These are phyloP conservation scores for Eucalyptus fibrosa DNA, from an alignment of 345 rosid species.

Conservation along the genomic window DNA sequence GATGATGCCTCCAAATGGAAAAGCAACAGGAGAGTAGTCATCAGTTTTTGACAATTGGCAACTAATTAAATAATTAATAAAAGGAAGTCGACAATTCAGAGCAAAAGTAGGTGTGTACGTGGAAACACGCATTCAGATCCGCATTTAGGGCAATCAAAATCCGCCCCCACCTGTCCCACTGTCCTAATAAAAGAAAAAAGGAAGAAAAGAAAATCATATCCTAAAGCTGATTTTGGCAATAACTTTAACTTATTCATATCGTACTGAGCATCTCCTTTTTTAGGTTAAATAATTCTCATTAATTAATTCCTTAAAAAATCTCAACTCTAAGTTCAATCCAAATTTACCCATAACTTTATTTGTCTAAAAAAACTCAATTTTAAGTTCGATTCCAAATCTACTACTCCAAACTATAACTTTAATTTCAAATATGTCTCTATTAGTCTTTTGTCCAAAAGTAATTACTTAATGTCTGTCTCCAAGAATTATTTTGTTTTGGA, in stretches of 20 bases:
- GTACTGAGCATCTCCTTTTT: no score
- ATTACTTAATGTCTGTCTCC: no score
- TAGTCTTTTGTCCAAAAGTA: no score
- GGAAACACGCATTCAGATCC: not conserved
- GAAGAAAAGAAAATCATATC: not conserved
- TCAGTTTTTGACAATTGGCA: not conserved
- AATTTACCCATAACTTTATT: no score
- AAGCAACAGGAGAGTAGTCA: not conserved
- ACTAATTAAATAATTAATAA: not conserved
- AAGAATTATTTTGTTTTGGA: no score
- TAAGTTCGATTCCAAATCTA: no score
- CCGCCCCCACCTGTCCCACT: not conserved
- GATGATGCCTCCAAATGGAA: not conserved
- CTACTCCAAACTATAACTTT: no score
- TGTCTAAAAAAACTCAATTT: no score
- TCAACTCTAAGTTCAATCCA: no score
- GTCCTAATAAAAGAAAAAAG: not conserved
- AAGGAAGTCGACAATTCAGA: no score
- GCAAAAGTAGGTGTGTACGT: not conserved
- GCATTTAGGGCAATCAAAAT: not conserved
- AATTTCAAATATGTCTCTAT: accelerated
- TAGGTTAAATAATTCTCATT: no score
- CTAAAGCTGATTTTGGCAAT: not conserved
- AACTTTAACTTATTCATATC: not conserved
- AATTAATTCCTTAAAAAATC: no score